Percentiles rank a stretch among this genome's conserved stretches.
phyloP scores from a whole-genome alignment of 208 protist species.

The Acanthamoeba quina region DNA sequence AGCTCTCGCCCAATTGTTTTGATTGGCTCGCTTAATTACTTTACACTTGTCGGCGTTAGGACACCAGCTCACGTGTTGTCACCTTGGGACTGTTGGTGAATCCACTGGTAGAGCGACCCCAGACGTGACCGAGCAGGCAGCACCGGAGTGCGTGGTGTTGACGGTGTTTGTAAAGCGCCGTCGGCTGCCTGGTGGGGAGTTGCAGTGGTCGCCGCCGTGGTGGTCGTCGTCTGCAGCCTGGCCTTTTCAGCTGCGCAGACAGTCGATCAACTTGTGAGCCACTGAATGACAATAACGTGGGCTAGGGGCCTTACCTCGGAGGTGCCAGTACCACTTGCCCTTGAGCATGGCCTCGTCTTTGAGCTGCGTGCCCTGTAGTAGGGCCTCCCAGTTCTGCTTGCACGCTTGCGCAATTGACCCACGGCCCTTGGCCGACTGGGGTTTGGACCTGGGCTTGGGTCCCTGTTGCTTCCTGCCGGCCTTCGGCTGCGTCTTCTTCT shows the following conservation, averaged over 20 bases:
- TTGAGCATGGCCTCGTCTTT: neutral
- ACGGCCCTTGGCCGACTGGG: neutral
- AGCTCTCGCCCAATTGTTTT: neutral
- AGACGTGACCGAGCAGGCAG: neutral
- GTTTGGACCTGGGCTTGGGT: too few species aligned
- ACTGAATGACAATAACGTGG: too few species aligned
- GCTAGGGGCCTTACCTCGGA: neutral
- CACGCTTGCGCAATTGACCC: neutral
- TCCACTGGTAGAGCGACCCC: slow-evolving; percentile 6
- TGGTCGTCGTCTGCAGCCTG: neutral
- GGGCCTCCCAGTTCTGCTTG: neutral
- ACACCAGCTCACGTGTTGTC: neutral
- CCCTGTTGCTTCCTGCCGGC: neutral
- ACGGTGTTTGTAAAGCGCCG: too few species aligned
- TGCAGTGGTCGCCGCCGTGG: neutral
- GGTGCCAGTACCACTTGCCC: slow-evolving; percentile 40
- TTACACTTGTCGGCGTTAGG: neutral
- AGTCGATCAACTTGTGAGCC: neutral
- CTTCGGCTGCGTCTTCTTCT: neutral
- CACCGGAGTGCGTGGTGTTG: neutral
- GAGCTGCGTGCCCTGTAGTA: neutral
- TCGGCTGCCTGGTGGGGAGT: too few species aligned
- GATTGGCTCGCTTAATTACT: neutral
- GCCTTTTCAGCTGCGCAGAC: neutral
- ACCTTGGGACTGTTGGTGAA: neutral